Conservation (phyloP, 192 early-diverging fungal species). For the Pecoramyces ruminantium region DNA sequence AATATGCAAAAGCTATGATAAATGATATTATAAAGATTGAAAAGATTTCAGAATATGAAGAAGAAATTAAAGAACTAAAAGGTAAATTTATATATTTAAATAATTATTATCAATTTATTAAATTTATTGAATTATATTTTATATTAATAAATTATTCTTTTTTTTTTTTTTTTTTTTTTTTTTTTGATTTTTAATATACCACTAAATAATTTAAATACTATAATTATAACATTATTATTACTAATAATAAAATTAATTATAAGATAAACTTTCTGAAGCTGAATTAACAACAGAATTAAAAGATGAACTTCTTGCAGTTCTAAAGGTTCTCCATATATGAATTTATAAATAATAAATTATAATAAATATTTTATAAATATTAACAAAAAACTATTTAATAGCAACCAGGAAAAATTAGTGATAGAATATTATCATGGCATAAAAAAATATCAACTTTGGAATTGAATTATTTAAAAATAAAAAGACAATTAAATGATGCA, state of each 20-base stretch:
- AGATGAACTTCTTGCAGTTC: slow-evolving; percentile 15
- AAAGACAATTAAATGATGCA: slow-evolving; percentile 14
- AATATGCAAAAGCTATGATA: not conserved
- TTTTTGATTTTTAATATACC: too few relatives aligned
- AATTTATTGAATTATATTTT: too few relatives aligned
- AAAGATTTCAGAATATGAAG: slow-evolving; percentile 6
- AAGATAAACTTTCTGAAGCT: slow-evolving; percentile 15
- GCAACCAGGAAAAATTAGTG: slow-evolving; percentile 1
- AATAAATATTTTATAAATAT: too few relatives aligned
- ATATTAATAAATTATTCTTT: too few relatives aligned
- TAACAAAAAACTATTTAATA: too few relatives aligned
- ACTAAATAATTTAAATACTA: too few relatives aligned
- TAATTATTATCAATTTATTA: too few relatives aligned
- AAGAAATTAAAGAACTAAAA: not conserved
- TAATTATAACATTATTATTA: slow-evolving; percentile 1
- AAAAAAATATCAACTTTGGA: slow-evolving; percentile 17
- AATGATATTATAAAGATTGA: slow-evolving; percentile 8
- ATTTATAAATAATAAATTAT: too few relatives aligned
- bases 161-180: too few relatives aligned
- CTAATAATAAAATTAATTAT: not conserved
- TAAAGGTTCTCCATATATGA: too few relatives aligned
- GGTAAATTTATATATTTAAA: not conserved
- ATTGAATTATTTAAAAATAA: slow-evolving; percentile 11
- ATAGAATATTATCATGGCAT: slow-evolving; percentile 25
- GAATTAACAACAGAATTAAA: slow-evolving; percentile 4